Percentiles rank a stretch among this genome's conserved stretches.
Conservation (phyloP, 2,329 filamentous ascomycete genomes). For the Apiospora rasikravindrae region DNA sequence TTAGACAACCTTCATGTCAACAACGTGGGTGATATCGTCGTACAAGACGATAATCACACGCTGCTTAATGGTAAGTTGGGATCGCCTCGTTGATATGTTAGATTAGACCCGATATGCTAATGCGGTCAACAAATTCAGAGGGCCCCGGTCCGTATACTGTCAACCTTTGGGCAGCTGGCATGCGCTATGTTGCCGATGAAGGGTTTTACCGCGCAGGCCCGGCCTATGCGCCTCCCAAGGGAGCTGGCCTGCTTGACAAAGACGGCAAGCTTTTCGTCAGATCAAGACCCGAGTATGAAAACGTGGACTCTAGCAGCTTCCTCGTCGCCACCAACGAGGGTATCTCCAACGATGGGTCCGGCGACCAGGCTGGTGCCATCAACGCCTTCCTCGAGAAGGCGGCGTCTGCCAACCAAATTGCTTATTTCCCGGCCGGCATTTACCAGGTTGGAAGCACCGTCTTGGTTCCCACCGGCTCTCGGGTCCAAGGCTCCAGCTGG, state of each 20-base stretch:
- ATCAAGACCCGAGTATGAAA: slow-evolving; percentile 44
- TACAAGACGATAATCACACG: background rate
- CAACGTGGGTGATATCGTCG: slow-evolving; percentile 34
- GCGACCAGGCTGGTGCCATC: slow-evolving; percentile 33
- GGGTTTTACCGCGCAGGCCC: background rate
- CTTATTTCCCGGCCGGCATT: slow-evolving; percentile 36
- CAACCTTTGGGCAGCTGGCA: slow-evolving; percentile 6
- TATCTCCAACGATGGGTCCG: slow-evolving; percentile 41
- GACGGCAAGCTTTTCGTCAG: slow-evolving; percentile 32
- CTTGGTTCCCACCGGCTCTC: slow-evolving; percentile 62
- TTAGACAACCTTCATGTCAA: slow-evolving; percentile 59
- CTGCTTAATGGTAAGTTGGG: background rate
- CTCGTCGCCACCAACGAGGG: slow-evolving; percentile 23
- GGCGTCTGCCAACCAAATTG: slow-evolving; percentile 4
- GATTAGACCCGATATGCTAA: background rate
- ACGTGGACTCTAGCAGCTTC: slow-evolving; percentile 18
- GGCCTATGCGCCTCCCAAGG: slow-evolving; percentile 19
- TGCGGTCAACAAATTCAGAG: background rate
- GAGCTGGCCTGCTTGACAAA: background rate
- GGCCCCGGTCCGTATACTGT: background rate
- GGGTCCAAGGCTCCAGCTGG: slow-evolving; percentile 72
- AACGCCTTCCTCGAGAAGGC: slow-evolving; percentile 30
- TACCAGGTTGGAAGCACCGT: slow-evolving; percentile 39
- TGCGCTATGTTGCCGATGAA: background rate
- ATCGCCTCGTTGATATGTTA: no score